phyloP scores from a whole-genome alignment of 495 filamentous ascomycete species.

The Talaromyces proteolyticus region DNA sequence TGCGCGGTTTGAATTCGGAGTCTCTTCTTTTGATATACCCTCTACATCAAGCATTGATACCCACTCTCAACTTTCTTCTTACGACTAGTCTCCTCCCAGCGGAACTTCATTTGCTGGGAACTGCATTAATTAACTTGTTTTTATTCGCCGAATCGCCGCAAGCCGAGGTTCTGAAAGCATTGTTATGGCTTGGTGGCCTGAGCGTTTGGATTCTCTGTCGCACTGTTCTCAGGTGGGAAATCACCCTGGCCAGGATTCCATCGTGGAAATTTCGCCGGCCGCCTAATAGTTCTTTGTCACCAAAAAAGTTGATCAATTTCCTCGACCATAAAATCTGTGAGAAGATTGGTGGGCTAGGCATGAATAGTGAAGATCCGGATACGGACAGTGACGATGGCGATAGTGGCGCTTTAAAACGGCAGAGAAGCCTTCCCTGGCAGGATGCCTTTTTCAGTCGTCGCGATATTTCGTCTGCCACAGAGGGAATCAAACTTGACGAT shows the following conservation, averaged over 20 bases:
- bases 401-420: conserved; percentile 12
- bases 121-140: conserved; percentile 75
- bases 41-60: conserved; percentile 76
- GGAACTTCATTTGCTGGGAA: conserved; percentile 81
- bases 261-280: conserved; percentile 78
- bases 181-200: conserved; percentile 86
- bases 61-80: conserved; percentile 69
- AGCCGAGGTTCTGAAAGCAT: conserved; percentile 68
- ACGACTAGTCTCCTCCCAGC: conserved; percentile 81
- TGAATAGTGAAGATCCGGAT: conserved; percentile 29
- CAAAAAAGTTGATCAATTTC: conserved; percentile 42
- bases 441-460: conserved; percentile 6
- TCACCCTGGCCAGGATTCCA: conserved; percentile 80
- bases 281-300: conserved; percentile 35
- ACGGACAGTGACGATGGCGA: conserved; percentile 38
- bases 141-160: conserved; percentile 78
- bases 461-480: conserved; percentile 10
- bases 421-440: conserved; percentile 18
- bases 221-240: conserved; percentile 77
- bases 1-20: conserved; percentile 50
- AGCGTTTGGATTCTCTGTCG: conserved; percentile 66
- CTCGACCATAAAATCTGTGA: conserved; percentile 44
- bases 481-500: conserved; percentile 20
- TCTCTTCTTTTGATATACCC: conserved; percentile 68
- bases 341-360: conserved; percentile 29